phyloP scores from a whole-genome alignment of 164 flowering plant genomes.

The Nymphaea thermarum region DNA sequence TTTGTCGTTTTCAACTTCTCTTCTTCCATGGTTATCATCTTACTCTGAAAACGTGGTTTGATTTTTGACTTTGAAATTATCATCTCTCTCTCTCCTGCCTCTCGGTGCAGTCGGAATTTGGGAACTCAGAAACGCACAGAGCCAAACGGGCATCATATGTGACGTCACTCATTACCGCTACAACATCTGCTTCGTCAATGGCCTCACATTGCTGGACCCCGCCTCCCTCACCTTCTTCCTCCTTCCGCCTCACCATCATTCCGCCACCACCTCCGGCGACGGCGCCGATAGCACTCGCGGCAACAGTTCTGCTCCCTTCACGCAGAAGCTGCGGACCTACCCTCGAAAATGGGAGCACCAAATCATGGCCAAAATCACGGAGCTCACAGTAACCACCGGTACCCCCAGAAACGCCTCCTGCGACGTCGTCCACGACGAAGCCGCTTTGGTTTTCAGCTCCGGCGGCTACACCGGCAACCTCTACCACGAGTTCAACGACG shows the following conservation, averaged over 20 bases:
- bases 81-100: not conserved
- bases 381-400: conserved; percentile 21
- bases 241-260: conserved; percentile 3
- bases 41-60: not conserved
- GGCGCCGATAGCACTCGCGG: not conserved
- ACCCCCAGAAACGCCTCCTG: conserved; percentile 16
- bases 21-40: too few species aligned
- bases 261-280: too few species aligned
- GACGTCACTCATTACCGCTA: conserved; percentile 23
- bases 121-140: not conserved
- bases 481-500: conserved; percentile 36
- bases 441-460: conserved; percentile 28
- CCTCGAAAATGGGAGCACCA: conserved; percentile 38
- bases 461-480: conserved; percentile 38
- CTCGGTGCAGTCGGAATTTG: not conserved
- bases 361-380: conserved; percentile 25
- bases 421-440: conserved; percentile 14
- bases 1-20: too few species aligned
- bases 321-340: conserved; percentile 31
- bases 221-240: conserved; percentile 14
- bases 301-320: conserved; percentile 1
- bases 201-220: conserved; percentile 28
- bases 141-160: conserved; percentile 10
- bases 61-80: not conserved
- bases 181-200: conserved; percentile 37